Base-by-base conservation (phyloP, 305 asterid genomes). In the Fraxinus velutina region DNA sequence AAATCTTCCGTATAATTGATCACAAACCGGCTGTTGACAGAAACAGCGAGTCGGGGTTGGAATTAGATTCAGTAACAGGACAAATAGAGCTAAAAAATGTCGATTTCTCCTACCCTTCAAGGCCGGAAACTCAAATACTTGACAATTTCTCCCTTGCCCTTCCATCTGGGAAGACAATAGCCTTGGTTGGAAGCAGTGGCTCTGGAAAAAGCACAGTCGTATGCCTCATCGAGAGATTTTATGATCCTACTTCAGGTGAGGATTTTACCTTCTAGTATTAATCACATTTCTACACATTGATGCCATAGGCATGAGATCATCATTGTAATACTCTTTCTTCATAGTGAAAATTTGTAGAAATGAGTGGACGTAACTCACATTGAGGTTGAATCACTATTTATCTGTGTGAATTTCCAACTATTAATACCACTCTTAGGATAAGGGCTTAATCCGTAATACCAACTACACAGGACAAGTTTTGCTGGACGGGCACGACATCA, bases 401-500 rank as follows among this genome's bases (percentile, higher is more conserved):
- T 57, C 70, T 57, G 13, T 57, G 68, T 57, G 68, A 19, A 57
- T 57, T 57, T 57, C 27, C 29, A 6, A 2, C 68, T 57, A 6
- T 19, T 19, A 6, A 19, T 57, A 57, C 12, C 10, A 60, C 70
- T 60, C 30, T 19, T 57, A 21, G 70, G 30, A 21, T 60, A 6
- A 21, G 70, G 15, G 30, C 30, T 60, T 60, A 60, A 60, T 60
- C 70, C 6, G 15, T 60, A 21, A 21, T 60, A 60, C n/a, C n/a
- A 37, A 64, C 33, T 86, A 39, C 50, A 82, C 93, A 96, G 99
- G 99, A 76, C 92, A 96, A 90, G 92, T 96, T 52, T 36, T 91
- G 81, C 87, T 96, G 6, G 98, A 96, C 39, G 97, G 98, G 55
- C 93, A 90, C 80, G 97, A 96, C 83, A 88, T 96, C 50, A 96